A percentile compares a stretch with the other conserved stretches of the same genome.
Evolutionary conservation across 306 rosid genomes (phyloP).

Genomic region (Cicer judaicum): DNA sequence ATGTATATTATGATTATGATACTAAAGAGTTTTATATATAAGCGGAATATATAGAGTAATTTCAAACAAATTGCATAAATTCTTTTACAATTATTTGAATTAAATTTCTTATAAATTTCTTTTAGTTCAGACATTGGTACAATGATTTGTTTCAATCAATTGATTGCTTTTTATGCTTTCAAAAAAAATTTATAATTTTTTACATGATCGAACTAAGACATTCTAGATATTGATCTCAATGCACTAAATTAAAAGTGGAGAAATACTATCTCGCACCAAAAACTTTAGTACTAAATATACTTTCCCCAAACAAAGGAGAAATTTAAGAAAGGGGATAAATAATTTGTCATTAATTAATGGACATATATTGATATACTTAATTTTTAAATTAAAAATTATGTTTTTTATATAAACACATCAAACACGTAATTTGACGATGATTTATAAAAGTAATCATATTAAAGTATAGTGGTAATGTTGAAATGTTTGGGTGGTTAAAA

Average conservation of each 20-base stretch:
- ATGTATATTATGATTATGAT: background rate
- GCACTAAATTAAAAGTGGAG: background rate
- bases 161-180: conserved; percentile 17
- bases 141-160: conserved; percentile 41
- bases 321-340: too few species aligned
- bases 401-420: too few species aligned
- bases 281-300: background rate
- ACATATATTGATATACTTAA: too few species aligned
- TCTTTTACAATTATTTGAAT: conserved; percentile 42
- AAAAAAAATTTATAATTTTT: conserved; percentile 31
- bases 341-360: too few species aligned
- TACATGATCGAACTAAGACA: conserved; percentile 7
- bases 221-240: background rate
- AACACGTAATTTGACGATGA: too few species aligned
- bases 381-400: too few species aligned
- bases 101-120: conserved; percentile 40
- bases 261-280: background rate
- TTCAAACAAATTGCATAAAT: conserved; percentile 20
- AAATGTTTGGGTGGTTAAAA: too few species aligned
- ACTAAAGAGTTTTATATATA: background rate
- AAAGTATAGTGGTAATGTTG: too few species aligned
- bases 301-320: too few species aligned
- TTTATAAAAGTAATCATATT: too few species aligned
- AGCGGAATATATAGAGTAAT: background rate
- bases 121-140: conserved; percentile 23